Base-by-base conservation (phyloP, 106 monocot species). In the Dendrobium huoshanense region DNA sequence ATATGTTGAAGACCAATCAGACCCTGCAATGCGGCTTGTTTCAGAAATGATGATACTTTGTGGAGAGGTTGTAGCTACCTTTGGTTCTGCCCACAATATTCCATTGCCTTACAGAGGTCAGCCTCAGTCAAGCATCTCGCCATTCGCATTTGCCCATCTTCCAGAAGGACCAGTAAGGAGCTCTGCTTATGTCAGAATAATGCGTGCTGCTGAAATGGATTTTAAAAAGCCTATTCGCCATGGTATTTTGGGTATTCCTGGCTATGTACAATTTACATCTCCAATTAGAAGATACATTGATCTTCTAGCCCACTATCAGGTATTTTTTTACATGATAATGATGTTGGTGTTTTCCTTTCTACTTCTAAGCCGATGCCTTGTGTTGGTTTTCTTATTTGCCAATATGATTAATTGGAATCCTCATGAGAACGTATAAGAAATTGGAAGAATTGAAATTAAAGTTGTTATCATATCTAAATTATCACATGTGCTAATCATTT, bases 11-110 rank as follows among this genome's bases (percentile, higher is more conserved):
- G 85, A 99, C 72, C 93, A 93, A 79, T 87, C 88, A 72, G 79
- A 88, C 45, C 87, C 91, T 75, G 95, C 99, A 73, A 90, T 91
- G 93, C 83, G 93, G 33, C 91, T 95, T 80, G 95, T 99, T 70
- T 91, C 88, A 54, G 99, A 99, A 84, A 93, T 99, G 95, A 99
- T 99, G 99, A 85, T 99, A 81, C 82, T 99, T 15, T 99, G 99
- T 88, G 93, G 93, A 43, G 99, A 99, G 80, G 93, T 81, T 73
- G 54, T 99, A 73, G 99, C 99, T 27, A 88, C 92, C 25, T 99
- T 95, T 88, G 99, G 99, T 77, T 93, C 89, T 44, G 70, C n/a
- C 74, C 91, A 99, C 82, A 91, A 85, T 44, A 91, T 99, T 78
- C 86, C 92, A 44, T 89, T 99, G 73, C 99, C 99, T 67, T 99